Evolutionary conservation across 345 rosid species (phyloP), one percentile per base, ranked within the genome.

Genomic region (Pugionium dolabratum): DNA sequence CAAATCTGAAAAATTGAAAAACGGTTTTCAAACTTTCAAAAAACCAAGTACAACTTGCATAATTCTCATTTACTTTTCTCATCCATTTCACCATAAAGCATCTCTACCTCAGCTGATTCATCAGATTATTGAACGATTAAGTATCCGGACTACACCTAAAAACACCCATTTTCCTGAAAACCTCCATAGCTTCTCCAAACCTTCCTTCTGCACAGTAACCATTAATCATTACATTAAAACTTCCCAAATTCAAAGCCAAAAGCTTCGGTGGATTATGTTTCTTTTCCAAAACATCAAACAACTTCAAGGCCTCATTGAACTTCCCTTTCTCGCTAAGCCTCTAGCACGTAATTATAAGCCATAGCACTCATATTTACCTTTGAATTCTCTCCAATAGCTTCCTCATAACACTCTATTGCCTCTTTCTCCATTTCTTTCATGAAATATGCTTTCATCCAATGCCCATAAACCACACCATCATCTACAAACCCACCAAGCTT

Each of bases 401-500:
- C 84, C 54, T 83, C 76, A 50, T 93, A 90, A 73, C 84, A 88
- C 51, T 75, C 83, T 94, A 90, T 90, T 0, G 94, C 97, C 62
- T 84, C 89, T 48, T 81, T 81, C 72, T 85, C 94, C 87, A 81
- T 86, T 18, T 81, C 91, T 64, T 70, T 82, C 71, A 88, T 52
- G 62, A 90, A 93, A 77, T 85, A 84, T 28, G 85, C 98, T 44
- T 81, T 86, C 87, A 90, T 88, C 79, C 90, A 71, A 25, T 70
- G 73, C 70, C 98, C 98, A 71, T 81, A 89, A 50, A 90, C 85
- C 10, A 84, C 86, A 6, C 97, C 98, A 82, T 91, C 92, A 6
- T 75, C 84, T 35, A 89, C 80, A 47, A 61, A 60, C 46, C 91
- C 86, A 58, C 90, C 89, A 67, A 79, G 67, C 77, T 85, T 90